Base-by-base conservation (phyloP, 177 flowering plant species). In the Telopea speciosissima region DNA sequence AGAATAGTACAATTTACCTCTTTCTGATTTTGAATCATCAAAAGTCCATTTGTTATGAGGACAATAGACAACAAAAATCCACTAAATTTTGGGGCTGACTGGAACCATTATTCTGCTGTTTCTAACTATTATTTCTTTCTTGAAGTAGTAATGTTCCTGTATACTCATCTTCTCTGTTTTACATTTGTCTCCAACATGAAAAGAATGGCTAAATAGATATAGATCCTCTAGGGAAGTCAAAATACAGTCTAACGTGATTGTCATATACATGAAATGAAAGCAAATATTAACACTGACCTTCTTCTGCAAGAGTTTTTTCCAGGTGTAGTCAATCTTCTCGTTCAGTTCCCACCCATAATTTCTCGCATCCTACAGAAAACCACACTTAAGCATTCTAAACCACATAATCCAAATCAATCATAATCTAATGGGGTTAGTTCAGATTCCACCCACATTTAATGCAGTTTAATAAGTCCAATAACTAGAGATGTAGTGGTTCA, bases 261-360 rank as follows among this genome's bases (percentile, higher is more conserved):
- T 61, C 21, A 60, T 63, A 54, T 36, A 26, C 2, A 33, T 44
- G 24, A 54, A 26, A 58, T 44, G 24, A 61, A 26, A 58, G 8
- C 0, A 36, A 36, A 36, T 8, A 36, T 36, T 36, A 5, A 36
- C 24, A 69, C 83, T 3, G n/a, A 90, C 99, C 97, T 95, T 95
- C 68, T 92, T 95, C 1, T 88, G 84, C 81, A 95, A 73, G 62
- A 90, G 91, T 74, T 89, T 88, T 76, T 89, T 88, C 99, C 99
- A 95, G 74, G 86, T 86, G 81, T 85, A 90, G 68, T 89, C 85
- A 67, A 85, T 74, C 31, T 83, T 87, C 72, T 91, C 96, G 76
- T 79, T 83, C 75, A 92, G 63, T 67, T 91, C 94, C 99, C 99
- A 95, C 9, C 97, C 97, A 81, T 71, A 95, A 80, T 77, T 89